Conservation (phyloP, 495 filamentous ascomycete genomes). For the Arthonia radiata region DNA sequence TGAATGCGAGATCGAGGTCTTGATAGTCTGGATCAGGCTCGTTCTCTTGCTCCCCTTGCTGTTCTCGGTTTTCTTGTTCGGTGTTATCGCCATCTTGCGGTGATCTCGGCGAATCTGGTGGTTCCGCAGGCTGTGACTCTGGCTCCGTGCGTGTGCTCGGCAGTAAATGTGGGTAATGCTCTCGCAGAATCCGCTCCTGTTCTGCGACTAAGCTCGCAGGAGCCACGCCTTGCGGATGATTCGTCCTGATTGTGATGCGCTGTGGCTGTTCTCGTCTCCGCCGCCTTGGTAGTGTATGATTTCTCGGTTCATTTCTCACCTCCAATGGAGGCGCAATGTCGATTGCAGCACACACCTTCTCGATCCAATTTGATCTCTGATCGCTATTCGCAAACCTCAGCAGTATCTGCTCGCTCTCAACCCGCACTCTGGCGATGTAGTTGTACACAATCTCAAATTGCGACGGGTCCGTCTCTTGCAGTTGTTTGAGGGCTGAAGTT, state of each 20-base stretch:
- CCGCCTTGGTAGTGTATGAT: conserved; percentile 23
- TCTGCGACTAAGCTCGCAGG: conserved; percentile 2
- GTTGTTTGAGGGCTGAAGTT: conserved; percentile 6
- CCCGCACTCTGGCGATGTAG: conserved; percentile 33
- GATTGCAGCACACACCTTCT: conserved; percentile 25
- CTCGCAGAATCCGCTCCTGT: conserved; percentile 10
- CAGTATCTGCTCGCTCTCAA: conserved; percentile 39
- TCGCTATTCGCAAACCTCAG: conserved; percentile 26
- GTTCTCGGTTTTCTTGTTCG: not conserved
- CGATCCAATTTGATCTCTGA: conserved; percentile 29
- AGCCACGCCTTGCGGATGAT: conserved; percentile 4
- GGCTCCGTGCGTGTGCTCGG: conserved; percentile 1
- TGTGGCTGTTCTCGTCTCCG: conserved; percentile 16
- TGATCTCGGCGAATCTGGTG: no score
- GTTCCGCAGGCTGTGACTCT: no score
- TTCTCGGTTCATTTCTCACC: conserved; percentile 26
- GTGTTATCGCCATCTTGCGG: no score
- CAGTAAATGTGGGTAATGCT: conserved; percentile 6
- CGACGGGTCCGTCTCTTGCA: conserved; percentile 12
- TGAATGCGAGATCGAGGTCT: conserved; percentile 3
- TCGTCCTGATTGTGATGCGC: conserved; percentile 9
- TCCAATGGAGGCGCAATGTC: conserved; percentile 28
- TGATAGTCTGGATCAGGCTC: conserved; percentile 4
- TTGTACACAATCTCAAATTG: conserved; percentile 16
- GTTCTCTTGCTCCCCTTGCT: conserved; percentile 1